These are phyloP conservation scores for Herpetomonas samuelpessoai DNA, from an alignment of 208 protist genomes.

Conservation along the genomic window DNA sequence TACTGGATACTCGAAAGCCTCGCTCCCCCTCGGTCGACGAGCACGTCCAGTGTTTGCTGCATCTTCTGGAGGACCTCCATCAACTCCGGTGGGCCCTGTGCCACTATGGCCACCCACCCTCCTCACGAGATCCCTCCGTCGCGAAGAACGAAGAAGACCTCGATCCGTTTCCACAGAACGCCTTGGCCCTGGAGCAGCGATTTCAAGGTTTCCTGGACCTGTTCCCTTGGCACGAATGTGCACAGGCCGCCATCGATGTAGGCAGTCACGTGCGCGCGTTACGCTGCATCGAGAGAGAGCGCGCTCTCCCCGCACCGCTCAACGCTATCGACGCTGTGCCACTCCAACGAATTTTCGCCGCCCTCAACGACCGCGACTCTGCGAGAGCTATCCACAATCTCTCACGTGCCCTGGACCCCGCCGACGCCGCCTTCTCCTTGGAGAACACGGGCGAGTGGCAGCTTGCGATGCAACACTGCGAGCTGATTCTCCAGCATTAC, in stretches of 20 bases:
- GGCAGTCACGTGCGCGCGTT: slow-evolving; percentile 81
- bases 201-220: slow-evolving; percentile 38
- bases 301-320: slow-evolving; percentile 32
- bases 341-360: slow-evolving; percentile 81
- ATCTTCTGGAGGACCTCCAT: slow-evolving; percentile 69
- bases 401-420: slow-evolving; percentile 24
- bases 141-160: slow-evolving; percentile 6
- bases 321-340: slow-evolving; percentile 28
- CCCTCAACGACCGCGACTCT: slow-evolving; percentile 76
- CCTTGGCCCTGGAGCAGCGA: slow-evolving; percentile 25
- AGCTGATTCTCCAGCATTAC: slow-evolving; percentile 75
- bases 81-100: slow-evolving; percentile 54
- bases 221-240: slow-evolving; percentile 36
- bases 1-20: background rate
- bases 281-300: slow-evolving; percentile 63
- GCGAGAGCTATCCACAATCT: slow-evolving; percentile 64
- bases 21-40: slow-evolving; percentile 29
- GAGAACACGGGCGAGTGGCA: slow-evolving; percentile 88
- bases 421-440: slow-evolving; percentile 71
- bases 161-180: slow-evolving; percentile 10
- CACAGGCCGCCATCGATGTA: slow-evolving; percentile 52
- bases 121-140: too few relatives aligned
- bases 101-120: slow-evolving; percentile 3
- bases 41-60: slow-evolving; percentile 70
- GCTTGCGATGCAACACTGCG: slow-evolving; percentile 64